Evolutionary conservation across 441 rosid genomes (phyloP), one percentile per base, ranked within the genome.

Genomic region (Populus hybrid): DNA sequence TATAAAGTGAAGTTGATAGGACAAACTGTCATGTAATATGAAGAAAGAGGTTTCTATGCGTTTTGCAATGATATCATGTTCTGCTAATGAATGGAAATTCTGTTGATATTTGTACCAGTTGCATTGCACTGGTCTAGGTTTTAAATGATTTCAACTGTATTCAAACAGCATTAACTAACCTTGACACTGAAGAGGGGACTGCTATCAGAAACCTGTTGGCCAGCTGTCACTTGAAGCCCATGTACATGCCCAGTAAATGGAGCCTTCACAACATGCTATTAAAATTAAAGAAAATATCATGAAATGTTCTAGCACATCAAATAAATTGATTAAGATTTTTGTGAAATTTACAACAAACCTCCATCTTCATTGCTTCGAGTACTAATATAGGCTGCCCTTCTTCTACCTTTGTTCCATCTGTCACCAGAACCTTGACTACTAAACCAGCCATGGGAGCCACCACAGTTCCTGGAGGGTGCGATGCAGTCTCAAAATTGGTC

Each of bases 291-390:
- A 65, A 12, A 72, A 68, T n/a, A 64, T 64, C 2, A 61, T 77
- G 42, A 77, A 35, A 53, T n/a, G 71, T 40, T n/a, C 28, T 61
- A 23, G 23, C 36, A 19, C 67, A 64, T 19, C 64, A 24, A 61
- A 69, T 65, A 28, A 74, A 42, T 0, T 7, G 19, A 72, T 72
- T 72, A 74, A 71, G 57, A 18, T 77, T 67, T 32, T 34, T 78
- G 75, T 36, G 50, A 72, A 9, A 68, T 65, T 68, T 9, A 36
- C 72, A 69, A 85, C 87, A 64, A 79, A 95, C 99, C 99, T 95
- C 99, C 98, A 95, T 95, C 85, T 95, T 95, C 99, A 94, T 95
- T 79, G 99, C 98, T 85, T 94, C 97, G 46, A 94, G 81, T 83
- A 95, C 97, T 76, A 95, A 76, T 26, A 95, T 81, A 67, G 97